A percentile compares a stretch with the other conserved stretches of the same genome.
Evolutionary conservation across 495 filamentous ascomycete species (phyloP).

Genomic region (Podospora sp.): DNA sequence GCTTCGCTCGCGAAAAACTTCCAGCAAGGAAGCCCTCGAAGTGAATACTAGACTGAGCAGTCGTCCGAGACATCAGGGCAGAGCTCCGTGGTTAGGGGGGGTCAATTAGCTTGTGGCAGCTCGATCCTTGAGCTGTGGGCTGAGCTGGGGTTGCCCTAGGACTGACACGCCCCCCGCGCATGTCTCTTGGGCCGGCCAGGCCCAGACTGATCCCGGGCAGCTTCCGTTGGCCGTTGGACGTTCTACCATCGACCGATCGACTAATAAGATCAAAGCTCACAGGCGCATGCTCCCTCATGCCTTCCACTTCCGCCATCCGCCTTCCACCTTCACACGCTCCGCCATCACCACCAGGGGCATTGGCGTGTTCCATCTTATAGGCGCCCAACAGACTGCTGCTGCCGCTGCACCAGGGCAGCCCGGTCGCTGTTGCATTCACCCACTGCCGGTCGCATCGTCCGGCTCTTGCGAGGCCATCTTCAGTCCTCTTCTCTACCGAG

Average conservation of each 20-base stretch:
- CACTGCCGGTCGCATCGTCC: slow-evolving; percentile 23
- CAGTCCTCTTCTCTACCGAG: slow-evolving; percentile 22
- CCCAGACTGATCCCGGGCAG: slow-evolving; percentile 30
- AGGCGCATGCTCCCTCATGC: slow-evolving; percentile 23
- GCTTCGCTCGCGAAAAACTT: slow-evolving; percentile 4
- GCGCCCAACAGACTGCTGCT: slow-evolving; percentile 11
- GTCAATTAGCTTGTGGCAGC: slow-evolving; percentile 25
- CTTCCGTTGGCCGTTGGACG: slow-evolving; percentile 26
- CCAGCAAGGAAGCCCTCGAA: neutral
- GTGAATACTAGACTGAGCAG: slow-evolving; percentile 2
- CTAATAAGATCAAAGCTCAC: slow-evolving; percentile 33
- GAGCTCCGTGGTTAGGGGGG: slow-evolving; percentile 15
- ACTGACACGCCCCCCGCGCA: slow-evolving; percentile 27
- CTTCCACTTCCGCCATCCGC: slow-evolving; percentile 1
- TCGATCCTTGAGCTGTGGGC: slow-evolving; percentile 16
- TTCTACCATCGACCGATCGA: slow-evolving; percentile 31
- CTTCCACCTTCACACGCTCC: slow-evolving; percentile 20
- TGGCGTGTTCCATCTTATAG: slow-evolving; percentile 15
- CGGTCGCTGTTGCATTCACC: slow-evolving; percentile 25
- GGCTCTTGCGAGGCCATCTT: slow-evolving; percentile 17
- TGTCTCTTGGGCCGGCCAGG: slow-evolving; percentile 28
- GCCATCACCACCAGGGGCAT: slow-evolving; percentile 18
- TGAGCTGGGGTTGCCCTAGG: slow-evolving; percentile 28
- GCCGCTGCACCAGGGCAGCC: slow-evolving; percentile 15
- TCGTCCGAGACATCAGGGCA: slow-evolving; percentile 11